phyloP scores from a whole-genome alignment of 768 basidiomycete species.

The Hygrocybe coccinea region DNA sequence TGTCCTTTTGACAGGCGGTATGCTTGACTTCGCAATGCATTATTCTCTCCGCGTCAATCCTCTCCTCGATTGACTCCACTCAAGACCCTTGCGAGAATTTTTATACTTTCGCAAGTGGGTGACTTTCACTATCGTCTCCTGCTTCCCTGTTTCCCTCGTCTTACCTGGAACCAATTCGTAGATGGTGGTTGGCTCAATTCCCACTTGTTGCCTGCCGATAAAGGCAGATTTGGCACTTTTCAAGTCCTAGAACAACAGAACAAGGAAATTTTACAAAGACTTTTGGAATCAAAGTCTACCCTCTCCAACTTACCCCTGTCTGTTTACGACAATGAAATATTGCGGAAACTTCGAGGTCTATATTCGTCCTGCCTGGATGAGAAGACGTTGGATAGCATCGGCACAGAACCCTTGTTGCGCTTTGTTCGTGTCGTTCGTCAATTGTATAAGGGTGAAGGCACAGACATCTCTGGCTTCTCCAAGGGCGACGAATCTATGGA shows the following conservation, averaged over 20 bases:
- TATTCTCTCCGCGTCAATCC: slow-evolving; percentile 72
- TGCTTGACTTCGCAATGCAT: slow-evolving; percentile 77
- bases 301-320: slow-evolving; percentile 21
- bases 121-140: slow-evolving; percentile 8
- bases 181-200: slow-evolving; percentile 84
- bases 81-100: slow-evolving; percentile 96
- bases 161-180: slow-evolving; percentile 23
- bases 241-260: slow-evolving; percentile 70
- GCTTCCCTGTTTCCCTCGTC: neutral
- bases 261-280: slow-evolving; percentile 66
- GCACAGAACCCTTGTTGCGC: slow-evolving; percentile 62
- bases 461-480: slow-evolving; percentile 26
- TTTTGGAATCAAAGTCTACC: slow-evolving; percentile 54
- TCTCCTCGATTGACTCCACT: slow-evolving; percentile 72
- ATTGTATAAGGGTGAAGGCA: slow-evolving; percentile 53
- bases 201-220: slow-evolving; percentile 85
- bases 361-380: slow-evolving; percentile 84
- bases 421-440: slow-evolving; percentile 58
- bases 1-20: slow-evolving; percentile 36
- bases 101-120: slow-evolving; percentile 80
- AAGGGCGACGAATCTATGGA: slow-evolving; percentile 16
- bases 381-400: slow-evolving; percentile 65
- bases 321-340: slow-evolving; percentile 51
- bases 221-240: slow-evolving; percentile 68
- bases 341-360: slow-evolving; percentile 62